Conservation (phyloP, 352 stramenopile species). For the Elongisporangium undulatum region DNA sequence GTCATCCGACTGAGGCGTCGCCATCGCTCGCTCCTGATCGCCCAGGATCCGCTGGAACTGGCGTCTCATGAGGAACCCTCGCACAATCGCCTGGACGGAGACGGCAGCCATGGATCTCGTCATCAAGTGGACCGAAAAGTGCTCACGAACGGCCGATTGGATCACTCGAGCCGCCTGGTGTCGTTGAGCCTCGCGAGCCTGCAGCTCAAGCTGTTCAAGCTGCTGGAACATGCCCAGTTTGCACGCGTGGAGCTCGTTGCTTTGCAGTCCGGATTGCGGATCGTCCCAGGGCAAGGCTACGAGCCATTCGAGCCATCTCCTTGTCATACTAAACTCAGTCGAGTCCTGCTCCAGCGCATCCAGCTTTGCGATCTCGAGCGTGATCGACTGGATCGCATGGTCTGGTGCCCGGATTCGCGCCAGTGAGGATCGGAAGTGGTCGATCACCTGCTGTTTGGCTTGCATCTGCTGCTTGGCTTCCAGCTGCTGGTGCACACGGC, state of each 20-base stretch:
- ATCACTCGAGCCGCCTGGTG: slow-evolving; percentile 27
- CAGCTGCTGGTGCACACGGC: neutral
- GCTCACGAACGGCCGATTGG: slow-evolving; percentile 36
- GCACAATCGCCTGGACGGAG: slow-evolving; percentile 28
- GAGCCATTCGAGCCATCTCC: slow-evolving; percentile 63
- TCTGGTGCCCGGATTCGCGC: slow-evolving; percentile 12
- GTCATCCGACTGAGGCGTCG: neutral
- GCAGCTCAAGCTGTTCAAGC: slow-evolving; percentile 30
- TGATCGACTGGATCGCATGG: slow-evolving; percentile 23
- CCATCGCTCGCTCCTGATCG: neutral
- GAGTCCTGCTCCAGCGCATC: slow-evolving; percentile 17
- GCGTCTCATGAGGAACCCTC: slow-evolving; percentile 1
- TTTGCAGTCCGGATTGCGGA: slow-evolving; percentile 14
- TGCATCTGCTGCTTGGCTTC: neutral
- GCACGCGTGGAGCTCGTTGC: slow-evolving; percentile 10
- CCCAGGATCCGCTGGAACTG: neutral
- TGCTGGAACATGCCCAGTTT: slow-evolving; percentile 34
- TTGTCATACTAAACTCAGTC: slow-evolving; percentile 22
- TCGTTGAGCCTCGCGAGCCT: neutral
- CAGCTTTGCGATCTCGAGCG: slow-evolving; percentile 48
- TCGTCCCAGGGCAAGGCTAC: slow-evolving; percentile 47
- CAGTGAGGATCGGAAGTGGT: slow-evolving; percentile 19
- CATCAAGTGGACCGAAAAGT: slow-evolving; percentile 24
- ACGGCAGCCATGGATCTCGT: slow-evolving; percentile 15
- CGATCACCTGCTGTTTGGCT: slow-evolving; percentile 9